Percentiles rank a stretch among this genome's conserved stretches.
Evolutionary conservation across 148 eudicot species (phyloP).

Genomic region (Fallopia convolvulus): DNA sequence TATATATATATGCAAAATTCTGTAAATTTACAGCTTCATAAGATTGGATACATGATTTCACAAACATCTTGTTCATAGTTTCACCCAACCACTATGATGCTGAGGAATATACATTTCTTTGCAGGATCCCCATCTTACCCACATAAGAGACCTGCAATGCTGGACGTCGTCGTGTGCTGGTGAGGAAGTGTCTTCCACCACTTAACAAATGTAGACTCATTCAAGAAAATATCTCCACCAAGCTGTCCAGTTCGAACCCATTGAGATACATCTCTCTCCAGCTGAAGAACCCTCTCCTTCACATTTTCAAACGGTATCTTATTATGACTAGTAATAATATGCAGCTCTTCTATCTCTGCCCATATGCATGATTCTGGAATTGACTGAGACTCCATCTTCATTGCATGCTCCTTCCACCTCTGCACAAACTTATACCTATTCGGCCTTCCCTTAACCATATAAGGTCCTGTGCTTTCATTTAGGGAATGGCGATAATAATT

Average conservation of each 20-base stretch:
- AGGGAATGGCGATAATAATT: constrained; percentile 69
- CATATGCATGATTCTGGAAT: constrained; percentile 72
- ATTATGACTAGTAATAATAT: constrained; percentile 21
- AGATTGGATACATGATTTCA: not conserved
- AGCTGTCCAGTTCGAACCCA: constrained; percentile 35
- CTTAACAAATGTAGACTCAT: constrained; percentile 55
- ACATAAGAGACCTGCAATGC: constrained; percentile 31
- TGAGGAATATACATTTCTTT: not conserved
- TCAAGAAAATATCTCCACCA: constrained; percentile 52
- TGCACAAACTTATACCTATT: constrained; percentile 60
- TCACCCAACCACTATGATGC: too few relatives aligned
- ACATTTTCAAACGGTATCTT: constrained; percentile 25
- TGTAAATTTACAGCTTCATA: not conserved
- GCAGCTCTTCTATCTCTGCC: constrained; percentile 83
- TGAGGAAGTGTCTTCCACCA: constrained; percentile 82
- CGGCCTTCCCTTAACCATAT: constrained; percentile 62
- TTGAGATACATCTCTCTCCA: constrained; percentile 34
- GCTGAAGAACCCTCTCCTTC: constrained; percentile 31
- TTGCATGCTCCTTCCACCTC: constrained; percentile 71
- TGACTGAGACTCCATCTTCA: constrained; percentile 31
- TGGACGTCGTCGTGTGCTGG: constrained; percentile 43
- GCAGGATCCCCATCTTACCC: constrained; percentile 6
- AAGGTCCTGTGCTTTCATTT: constrained; percentile 82
- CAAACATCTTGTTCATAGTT: not conserved
- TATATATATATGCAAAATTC: not conserved